Percentiles rank a stretch among this genome's conserved stretches.
These are phyloP conservation scores for Pythium inflatum DNA, from an alignment of 352 stramenopile species.

Conservation along the genomic window DNA sequence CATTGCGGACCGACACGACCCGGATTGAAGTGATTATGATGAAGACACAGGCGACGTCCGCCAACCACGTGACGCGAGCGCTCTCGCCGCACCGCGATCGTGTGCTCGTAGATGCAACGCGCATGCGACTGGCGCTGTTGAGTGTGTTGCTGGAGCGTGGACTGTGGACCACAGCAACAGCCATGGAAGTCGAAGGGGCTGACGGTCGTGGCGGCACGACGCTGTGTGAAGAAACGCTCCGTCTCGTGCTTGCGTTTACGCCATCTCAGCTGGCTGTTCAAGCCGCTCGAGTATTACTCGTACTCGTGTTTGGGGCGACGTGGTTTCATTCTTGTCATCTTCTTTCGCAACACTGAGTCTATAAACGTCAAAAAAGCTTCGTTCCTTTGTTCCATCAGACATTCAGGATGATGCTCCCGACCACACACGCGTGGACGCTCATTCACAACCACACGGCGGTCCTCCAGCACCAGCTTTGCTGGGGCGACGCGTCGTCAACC, in stretches of 20 bases:
- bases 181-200: neutral
- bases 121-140: conserved; percentile 1
- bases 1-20: neutral
- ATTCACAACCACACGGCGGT: conserved; percentile 2
- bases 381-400: no score
- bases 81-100: neutral
- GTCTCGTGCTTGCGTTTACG: conserved; percentile 2
- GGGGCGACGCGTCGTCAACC: neutral
- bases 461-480: neutral
- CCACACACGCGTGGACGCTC: neutral
- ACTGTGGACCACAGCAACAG: neutral
- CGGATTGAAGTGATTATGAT: neutral
- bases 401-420: neutral
- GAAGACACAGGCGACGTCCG: conserved; percentile 7
- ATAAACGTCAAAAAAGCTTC: no score
- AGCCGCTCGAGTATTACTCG: no score
- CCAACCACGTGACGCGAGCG: neutral
- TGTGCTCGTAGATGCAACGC: conserved; percentile 2
- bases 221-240: neutral
- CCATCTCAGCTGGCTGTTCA: neutral
- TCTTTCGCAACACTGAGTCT: neutral
- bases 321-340: no score
- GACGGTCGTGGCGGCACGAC: neutral
- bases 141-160: conserved; percentile 9
- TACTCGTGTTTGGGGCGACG: no score